Base-by-base conservation (phyloP, 768 basidiomycete species). In the Leucosporidium yakuticum region DNA sequence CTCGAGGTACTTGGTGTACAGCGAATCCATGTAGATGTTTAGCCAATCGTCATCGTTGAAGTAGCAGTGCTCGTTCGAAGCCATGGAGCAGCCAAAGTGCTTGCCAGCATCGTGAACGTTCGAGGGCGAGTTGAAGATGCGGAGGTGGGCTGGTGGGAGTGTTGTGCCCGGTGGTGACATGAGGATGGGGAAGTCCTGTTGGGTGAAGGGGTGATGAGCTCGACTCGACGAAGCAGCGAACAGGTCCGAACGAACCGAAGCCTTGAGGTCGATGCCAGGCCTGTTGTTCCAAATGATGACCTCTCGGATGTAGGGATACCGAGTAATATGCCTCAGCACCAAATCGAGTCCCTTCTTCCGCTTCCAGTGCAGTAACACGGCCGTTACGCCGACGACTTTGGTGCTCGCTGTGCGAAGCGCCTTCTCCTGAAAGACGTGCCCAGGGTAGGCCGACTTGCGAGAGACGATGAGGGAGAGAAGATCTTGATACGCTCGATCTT, bases 251-350 rank as follows among this genome's bases (percentile, higher is more conserved):
- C 69, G 29, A 31, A 67, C 69, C 29, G 50, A 36, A 0, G 48
- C 20, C 2, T 14, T 23, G 19, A 70, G 50, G 53, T 67, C 62
- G n/a, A 63, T n/a, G 17, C 65, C 62, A 0, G 57, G 64, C 14
- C 44, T 32, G 49, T 74, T 70, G 60, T 74, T 74, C 74, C 74
- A 74, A n/a, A 73, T 54, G 59, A 74, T 70, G 44, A 73, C 64
- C 63, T 74, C 74, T 19, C 69, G 64, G n/a, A 74, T 51, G 55
- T 69, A 74, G 0, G 74, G 74, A 51, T 70, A 73, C 20, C 57
- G 29, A 4, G 66, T 39, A n/a, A 71, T 50, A 39, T 69, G 64
- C 39, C 53, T 55, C 9, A 70, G 19, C n/a, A 73, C 66, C 15
- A 74, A 55, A 25, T 73, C 56, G 34, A 69, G 62, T 0, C 55